Evolutionary conservation across 768 basidiomycete species (phyloP), one percentile per base, ranked within the genome.

Genomic region (Austroboletus festivus): DNA sequence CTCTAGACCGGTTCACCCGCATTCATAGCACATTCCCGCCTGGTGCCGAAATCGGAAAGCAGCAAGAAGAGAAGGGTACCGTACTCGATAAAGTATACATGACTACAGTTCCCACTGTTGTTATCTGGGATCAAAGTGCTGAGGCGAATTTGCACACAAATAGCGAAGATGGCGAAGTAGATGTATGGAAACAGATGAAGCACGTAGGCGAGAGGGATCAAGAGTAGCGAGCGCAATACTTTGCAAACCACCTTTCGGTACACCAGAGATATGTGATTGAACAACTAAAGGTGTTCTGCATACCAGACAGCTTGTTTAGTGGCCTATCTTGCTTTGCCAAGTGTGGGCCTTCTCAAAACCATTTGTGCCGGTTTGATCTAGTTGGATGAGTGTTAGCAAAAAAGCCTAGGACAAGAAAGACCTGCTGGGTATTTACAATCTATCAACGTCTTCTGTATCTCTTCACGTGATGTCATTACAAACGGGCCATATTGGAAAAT

Each of bases 321-420:
- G 53, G 4, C 79, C 92, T 57, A 93, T 92, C 62, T 84, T 75
- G 59, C 88, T 91, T 70, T 84, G 79, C 95, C 94, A 98, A 15
- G 74, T 83, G 53, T 82, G 84, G 7, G 85, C 93, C 54, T 82
- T 84, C 69, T 97, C 95, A 65, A 97, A 97, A 4, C 95, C 95
- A 61, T 97, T 96, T 56, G 59, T 69, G 30, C 83, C 87, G 35
- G 71, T 66, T 69, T 82, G 87, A 64, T 90, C 86, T 90, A 46
- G 21, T 50, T 28, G 47, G 39, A 52, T 26, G 53, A 11, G 44
- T 28, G 9, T 51, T 30, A 58, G 39, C 33, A 37, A 43, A 21
- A 12, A n/a, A 42, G 12, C 22, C n/a, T n/a, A 24, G 33, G 35
- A 30, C 9, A n/a, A n/a, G 18, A n/a, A 41, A 18, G 10, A 35